Conservation (phyloP, 352 stramenopile species). For the Pythium scleroteichum region DNA sequence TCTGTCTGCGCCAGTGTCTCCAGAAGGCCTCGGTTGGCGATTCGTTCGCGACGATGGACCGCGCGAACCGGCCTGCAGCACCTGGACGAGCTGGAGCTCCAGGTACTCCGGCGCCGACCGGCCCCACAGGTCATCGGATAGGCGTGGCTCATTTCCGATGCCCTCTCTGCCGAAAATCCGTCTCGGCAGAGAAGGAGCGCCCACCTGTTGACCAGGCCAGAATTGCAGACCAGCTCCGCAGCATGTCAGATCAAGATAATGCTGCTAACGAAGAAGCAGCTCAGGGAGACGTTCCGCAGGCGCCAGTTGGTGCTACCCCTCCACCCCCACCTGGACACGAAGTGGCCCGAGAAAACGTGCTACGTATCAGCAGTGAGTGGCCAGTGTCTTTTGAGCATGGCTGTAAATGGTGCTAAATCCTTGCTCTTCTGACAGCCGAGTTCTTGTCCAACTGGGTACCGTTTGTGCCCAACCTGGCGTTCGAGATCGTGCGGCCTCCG, state of each 20-base stretch:
- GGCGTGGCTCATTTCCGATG: constrained; percentile 20
- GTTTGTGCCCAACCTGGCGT: constrained; percentile 67
- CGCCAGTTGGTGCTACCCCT: neutral
- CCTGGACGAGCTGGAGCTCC: neutral
- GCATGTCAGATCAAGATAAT: neutral
- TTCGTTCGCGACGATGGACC: constrained; percentile 39
- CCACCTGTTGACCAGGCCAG: constrained; percentile 16
- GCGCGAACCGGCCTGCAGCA: constrained; percentile 6
- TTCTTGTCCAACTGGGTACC: constrained; percentile 72
- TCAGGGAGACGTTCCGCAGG: neutral
- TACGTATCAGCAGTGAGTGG: constrained; percentile 78
- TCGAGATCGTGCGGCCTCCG: constrained; percentile 72
- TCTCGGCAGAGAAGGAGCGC: constrained; percentile 20
- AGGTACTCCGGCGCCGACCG: neutral
- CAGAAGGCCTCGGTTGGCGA: constrained; percentile 67
- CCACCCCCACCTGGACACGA: neutral
- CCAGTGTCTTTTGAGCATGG: no score
- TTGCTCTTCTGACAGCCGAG: constrained; percentile 53
- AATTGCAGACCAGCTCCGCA: constrained; percentile 4
- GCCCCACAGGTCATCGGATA: constrained; percentile 26
- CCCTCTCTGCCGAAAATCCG: constrained; percentile 19
- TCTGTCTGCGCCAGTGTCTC: constrained; percentile 76
- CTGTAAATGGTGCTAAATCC: no score
- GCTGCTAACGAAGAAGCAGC: neutral
- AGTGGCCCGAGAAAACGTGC: constrained; percentile 42